phyloP scores from a whole-genome alignment of 768 basidiomycete genomes.

The Pleurotus sapidus region DNA sequence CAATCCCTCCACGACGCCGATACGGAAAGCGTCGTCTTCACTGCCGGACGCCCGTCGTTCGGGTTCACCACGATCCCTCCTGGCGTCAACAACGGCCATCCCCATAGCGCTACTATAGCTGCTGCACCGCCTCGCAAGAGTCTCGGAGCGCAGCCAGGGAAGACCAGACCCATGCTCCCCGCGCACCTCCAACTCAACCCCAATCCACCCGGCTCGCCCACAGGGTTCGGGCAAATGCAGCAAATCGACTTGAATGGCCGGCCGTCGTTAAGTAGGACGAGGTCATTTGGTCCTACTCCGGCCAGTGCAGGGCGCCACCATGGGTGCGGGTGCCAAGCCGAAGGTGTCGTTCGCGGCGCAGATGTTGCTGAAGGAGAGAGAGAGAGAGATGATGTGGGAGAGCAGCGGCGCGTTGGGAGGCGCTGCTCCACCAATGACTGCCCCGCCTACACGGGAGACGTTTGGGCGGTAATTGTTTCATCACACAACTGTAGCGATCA shows the following conservation, averaged over 20 bases:
- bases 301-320: slow-evolving; percentile 1
- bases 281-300: neutral
- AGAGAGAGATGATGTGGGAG: slow-evolving; percentile 7
- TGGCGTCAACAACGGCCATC: neutral
- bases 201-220: neutral
- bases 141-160: slow-evolving; percentile 1
- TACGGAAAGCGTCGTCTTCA: slow-evolving; percentile 7
- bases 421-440: slow-evolving; percentile 1
- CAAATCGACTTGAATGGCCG: neutral
- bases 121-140: slow-evolving; percentile 1
- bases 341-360: slow-evolving; percentile 4
- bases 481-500: too few species aligned
- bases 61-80: slow-evolving; percentile 3
- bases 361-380: slow-evolving; percentile 6
- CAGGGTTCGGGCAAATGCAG: neutral
- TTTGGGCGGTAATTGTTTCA: slow-evolving; percentile 9
- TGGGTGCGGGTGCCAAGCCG: neutral
- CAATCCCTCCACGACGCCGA: slow-evolving; percentile 7
- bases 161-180: slow-evolving; percentile 1
- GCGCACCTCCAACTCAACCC: neutral
- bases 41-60: slow-evolving; percentile 2
- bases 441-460: slow-evolving; percentile 4
- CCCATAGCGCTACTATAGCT: neutral
- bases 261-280: neutral
- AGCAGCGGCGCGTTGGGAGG: neutral